Evolutionary conservation across 1,284 basidiomycete species (phyloP), one percentile per base, ranked within the genome.

Genomic region (Inonotus obliquus): DNA sequence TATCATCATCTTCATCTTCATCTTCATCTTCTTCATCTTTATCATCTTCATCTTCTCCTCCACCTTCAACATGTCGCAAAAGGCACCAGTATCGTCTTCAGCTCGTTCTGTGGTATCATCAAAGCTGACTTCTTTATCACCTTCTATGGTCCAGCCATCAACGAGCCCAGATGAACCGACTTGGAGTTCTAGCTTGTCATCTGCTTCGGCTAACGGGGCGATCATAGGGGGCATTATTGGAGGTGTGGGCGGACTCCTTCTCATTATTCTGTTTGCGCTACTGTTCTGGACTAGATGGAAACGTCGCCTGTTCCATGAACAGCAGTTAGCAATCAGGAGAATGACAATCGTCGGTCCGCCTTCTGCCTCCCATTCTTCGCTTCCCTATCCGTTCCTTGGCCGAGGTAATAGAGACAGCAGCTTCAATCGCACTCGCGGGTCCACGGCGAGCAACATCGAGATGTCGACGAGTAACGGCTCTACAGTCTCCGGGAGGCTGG

Each of bases 341-440:
- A 61, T 61, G 60, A 57, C 60, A 4, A 37, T 61, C 45, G 47
- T 61, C 35, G 54, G 37, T 2, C 54, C 55, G 17, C 25, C 48
- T 13, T 11, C 58, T 2, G n/a, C 51, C 51, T 14, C 51, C 11
- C 32, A 25, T 6, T 27, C 51, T 17, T 32, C 29, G 17, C 32
- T 52, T n/a, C 38, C 23, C 13, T 44, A 47, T 45, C 37, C 47
- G 21, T 59, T 35, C 29, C 27, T 49, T 21, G 37, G 27, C 17
- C 49, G 38, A 21, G 38, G 35, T 2, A 48, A 17, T 19, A 49
- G 41, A 11, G 14, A 13, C 17, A 38, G 51, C 23, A 23, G 23
- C 35, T 37, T 48, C 19, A n/a, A 6, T 14, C 6, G 27, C 32
- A 49, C 21, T n/a, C 10, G 47, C 27, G 32, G 32, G 4, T 32